Base-by-base conservation (phyloP, 768 basidiomycete genomes). In the Cantharellus cinnabarinus region DNA sequence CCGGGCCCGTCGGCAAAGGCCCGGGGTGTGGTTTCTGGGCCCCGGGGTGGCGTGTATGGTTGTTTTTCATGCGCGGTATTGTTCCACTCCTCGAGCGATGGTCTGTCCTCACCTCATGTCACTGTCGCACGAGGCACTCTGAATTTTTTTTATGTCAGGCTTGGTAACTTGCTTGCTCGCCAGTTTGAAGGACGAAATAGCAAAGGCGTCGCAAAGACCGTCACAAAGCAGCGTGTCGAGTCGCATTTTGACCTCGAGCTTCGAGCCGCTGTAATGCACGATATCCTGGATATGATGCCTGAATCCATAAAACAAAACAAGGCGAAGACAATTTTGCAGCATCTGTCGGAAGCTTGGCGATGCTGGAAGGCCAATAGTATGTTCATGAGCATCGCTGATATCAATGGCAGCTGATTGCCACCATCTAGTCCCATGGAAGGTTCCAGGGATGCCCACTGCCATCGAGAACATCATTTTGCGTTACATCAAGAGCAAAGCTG, bases 261-360 rank as follows among this genome's bases (percentile, higher is more conserved):
- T 50, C 83, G 95, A 58, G 95, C 95, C 0, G 93, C 95, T 53
- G 94, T 99, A 66, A 98, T 99, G 95, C 94, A 97, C 72, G 94
- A 99, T 70, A 98, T 99, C 65, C 75, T 99, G 65, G 94, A 98
- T 74, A 97, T 98, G 94, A 97, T 98, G 94, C 95, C 95, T 4
- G 95, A 98, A 70, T 90, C 88, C 2, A 93, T 98, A 75, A 93
- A 93, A 72, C 90, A 93, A 71, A 99, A 98, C 73, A 98, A 99
- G 75, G 82, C 91, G n/a, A 99, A 99, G 76, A 98, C 95, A 5
- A 98, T 99, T 64, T 68, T 99, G 68, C 95, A 99, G 69, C 95
- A 98, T 69, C 72, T 98, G 64, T 95, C 93, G 2, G 95, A 98
- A 69, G 95, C 94, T 5, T 98, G 95, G 95, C 77, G 94, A 65